phyloP scores from a whole-genome alignment of 371 early-diverging fungal species.

The Lichtheimia ramosa region DNA sequence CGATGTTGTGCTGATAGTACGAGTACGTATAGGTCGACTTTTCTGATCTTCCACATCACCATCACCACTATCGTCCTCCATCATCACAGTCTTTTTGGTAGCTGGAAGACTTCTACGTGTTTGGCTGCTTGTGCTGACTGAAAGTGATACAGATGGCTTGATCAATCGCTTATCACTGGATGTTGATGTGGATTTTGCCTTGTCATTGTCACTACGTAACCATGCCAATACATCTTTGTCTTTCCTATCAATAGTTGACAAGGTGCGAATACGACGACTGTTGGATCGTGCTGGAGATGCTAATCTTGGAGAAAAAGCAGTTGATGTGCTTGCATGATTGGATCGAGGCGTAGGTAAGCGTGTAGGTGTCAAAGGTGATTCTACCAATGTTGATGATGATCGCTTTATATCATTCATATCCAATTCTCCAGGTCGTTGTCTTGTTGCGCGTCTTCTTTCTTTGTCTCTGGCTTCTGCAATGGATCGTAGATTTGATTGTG shows the following conservation, averaged over 20 bases:
- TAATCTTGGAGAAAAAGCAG: conserved; percentile 12
- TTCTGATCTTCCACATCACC: conserved; percentile 6
- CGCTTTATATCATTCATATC: conserved; percentile 5
- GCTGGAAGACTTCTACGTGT: background rate
- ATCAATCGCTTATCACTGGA: too few relatives aligned
- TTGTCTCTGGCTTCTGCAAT: conserved; percentile 7
- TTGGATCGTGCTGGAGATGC: conserved; percentile 10
- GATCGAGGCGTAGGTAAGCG: conserved; percentile 19
- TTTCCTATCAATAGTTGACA: conserved; percentile 14
- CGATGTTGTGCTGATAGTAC: conserved; percentile 11
- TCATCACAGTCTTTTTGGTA: background rate
- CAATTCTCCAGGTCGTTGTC: conserved; percentile 7
- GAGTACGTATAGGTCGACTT: conserved; percentile 11
- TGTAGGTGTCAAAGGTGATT: conserved; percentile 14
- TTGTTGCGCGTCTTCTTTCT: conserved; percentile 6
- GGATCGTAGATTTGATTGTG: conserved; percentile 13
- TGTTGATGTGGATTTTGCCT: background rate
- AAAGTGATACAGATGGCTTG: too few relatives aligned
- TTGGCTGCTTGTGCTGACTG: background rate
- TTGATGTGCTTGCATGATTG: conserved; percentile 2
- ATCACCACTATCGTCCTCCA: background rate
- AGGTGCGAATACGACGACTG: conserved; percentile 14
- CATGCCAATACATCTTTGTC: conserved; percentile 5
- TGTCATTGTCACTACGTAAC: background rate
- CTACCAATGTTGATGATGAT: conserved; percentile 1